These are phyloP conservation scores for Hanseniaspora clermontiae DNA, from an alignment of 805 yeast species.

Conservation along the genomic window DNA sequence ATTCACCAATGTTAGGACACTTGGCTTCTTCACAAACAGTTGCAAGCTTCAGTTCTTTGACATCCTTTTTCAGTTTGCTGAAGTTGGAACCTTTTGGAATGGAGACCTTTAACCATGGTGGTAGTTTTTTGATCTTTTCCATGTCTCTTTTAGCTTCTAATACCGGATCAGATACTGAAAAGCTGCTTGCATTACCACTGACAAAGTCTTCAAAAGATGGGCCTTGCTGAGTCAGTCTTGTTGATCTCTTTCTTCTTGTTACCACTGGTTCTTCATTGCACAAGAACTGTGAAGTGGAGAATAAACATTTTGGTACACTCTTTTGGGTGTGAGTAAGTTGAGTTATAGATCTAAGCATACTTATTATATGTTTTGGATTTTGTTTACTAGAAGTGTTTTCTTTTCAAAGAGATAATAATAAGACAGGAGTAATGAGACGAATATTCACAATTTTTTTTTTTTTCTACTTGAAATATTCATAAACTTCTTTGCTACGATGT, in stretches of 20 bases:
- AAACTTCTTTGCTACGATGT: not conserved
- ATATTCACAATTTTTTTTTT: no score
- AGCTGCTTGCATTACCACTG: slow-evolving; percentile 60
- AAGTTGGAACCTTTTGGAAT: slow-evolving; percentile 90
- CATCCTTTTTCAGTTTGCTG: slow-evolving; percentile 69
- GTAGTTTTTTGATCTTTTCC: slow-evolving; percentile 61
- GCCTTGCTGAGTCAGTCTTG: slow-evolving; percentile 64
- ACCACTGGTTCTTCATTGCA: slow-evolving; percentile 8
- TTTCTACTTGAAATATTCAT: not conserved
- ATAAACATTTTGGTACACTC: not conserved
- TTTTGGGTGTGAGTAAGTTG: not conserved
- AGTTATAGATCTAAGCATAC: not conserved
- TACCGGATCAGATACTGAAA: slow-evolving; percentile 52
- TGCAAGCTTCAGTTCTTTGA: slow-evolving; percentile 74
- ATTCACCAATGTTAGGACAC: slow-evolving; percentile 98
- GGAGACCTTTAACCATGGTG: slow-evolving; percentile 88
- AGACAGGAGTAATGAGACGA: no score
- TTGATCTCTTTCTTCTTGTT: slow-evolving; percentile 37
- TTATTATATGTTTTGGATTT: no score
- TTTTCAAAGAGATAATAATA: no score
- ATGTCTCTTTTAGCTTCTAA: slow-evolving; percentile 48
- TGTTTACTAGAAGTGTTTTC: no score
- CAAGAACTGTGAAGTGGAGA: not conserved
- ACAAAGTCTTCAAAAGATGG: slow-evolving; percentile 91
- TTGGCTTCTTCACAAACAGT: slow-evolving; percentile 98